These are phyloP conservation scores for Chionographis japonica DNA, from an alignment of 106 monocot genomes.

Conservation along the genomic window DNA sequence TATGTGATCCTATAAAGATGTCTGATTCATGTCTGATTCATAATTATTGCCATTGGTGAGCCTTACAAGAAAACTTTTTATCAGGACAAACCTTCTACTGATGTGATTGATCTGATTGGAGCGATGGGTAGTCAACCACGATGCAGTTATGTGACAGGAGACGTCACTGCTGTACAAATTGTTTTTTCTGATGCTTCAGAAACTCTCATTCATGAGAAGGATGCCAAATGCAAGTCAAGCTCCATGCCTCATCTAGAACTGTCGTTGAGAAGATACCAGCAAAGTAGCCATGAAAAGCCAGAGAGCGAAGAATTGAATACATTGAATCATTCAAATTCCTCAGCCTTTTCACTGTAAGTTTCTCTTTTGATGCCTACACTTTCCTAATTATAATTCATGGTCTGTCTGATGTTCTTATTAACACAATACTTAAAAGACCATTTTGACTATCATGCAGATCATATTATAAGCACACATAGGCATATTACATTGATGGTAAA, in stretches of 20 bases:
- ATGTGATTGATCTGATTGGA: constrained; percentile 29
- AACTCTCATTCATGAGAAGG: background rate
- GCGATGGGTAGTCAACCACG: constrained; percentile 19
- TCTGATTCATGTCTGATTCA: no score
- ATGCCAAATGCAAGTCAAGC: background rate
- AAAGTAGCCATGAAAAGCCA: constrained; percentile 11
- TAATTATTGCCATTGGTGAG: background rate
- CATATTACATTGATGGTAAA: no score
- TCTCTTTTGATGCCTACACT: background rate
- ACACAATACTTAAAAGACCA: no score
- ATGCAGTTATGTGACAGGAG: background rate
- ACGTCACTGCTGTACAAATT: background rate
- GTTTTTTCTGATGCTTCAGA: background rate
- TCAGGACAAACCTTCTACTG: constrained; percentile 11
- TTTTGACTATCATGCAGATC: no score
- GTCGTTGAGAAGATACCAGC: constrained; percentile 44
- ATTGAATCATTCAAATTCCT: constrained; percentile 67
- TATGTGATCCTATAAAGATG: no score
- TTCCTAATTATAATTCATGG: background rate
- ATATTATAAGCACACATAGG: no score
- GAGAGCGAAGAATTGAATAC: constrained; percentile 32
- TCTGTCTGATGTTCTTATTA: no score
- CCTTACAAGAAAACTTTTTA: background rate
- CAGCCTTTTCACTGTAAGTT: constrained; percentile 73
- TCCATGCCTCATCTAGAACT: constrained; percentile 39